Percentiles rank a stretch among this genome's conserved stretches.
phyloP scores from a whole-genome alignment of 2,329 filamentous ascomycete species.

The Clonostachys chloroleuca region DNA sequence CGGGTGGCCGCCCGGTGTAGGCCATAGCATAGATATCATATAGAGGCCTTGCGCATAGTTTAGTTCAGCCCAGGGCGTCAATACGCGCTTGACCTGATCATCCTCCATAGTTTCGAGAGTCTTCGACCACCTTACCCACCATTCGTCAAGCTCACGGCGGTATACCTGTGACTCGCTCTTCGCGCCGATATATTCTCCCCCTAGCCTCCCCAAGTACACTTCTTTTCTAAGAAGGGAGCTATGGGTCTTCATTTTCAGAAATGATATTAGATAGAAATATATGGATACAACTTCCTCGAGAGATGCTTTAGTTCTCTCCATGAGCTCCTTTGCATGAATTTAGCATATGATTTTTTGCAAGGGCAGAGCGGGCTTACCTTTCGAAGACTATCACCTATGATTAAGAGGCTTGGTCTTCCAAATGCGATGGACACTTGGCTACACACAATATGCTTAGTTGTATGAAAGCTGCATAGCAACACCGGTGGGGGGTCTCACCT shows the following conservation, averaged over 20 bases:
- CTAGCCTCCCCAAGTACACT: too few relatives aligned
- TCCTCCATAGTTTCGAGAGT: background rate
- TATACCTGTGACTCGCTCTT: background rate
- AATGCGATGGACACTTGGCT: constrained; percentile 8
- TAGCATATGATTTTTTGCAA: too few relatives aligned
- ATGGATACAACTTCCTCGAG: constrained; percentile 7
- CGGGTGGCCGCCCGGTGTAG: constrained; percentile 1
- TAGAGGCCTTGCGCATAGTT: constrained; percentile 4
- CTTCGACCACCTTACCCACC: constrained; percentile 3
- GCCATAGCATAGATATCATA: constrained; percentile 3
- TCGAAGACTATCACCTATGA: constrained; percentile 7
- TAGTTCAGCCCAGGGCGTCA: constrained; percentile 2
- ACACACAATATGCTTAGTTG: background rate
- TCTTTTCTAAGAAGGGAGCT: constrained; percentile 1
- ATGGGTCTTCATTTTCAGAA: constrained; percentile 7
- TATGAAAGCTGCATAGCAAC: background rate
- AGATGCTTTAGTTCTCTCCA: background rate
- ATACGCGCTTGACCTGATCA: background rate
- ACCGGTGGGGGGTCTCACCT: constrained; percentile 2
- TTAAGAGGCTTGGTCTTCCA: constrained; percentile 6
- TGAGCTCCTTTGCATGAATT: background rate
- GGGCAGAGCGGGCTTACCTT: constrained; percentile 1
- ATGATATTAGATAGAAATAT: constrained; percentile 5
- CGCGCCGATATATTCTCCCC: background rate
- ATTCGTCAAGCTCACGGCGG: constrained; percentile 3